Evolutionary conservation across 2,329 filamentous ascomycete species (phyloP).

Genomic region (Epichloe hybrida): DNA sequence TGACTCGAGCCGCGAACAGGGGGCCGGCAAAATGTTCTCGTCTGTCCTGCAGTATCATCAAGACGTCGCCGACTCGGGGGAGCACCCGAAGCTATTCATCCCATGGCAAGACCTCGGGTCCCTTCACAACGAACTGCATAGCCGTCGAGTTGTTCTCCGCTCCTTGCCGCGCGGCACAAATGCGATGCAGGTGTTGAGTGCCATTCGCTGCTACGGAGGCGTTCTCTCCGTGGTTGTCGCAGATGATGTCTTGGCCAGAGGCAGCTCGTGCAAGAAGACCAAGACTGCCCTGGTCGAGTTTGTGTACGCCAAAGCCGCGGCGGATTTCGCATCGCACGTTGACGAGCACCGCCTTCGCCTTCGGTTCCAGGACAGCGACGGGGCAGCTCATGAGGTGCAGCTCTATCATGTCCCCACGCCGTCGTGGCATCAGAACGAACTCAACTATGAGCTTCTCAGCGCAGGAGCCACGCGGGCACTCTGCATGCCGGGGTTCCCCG

Average conservation of each 20-base stretch:
- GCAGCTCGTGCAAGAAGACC: background rate
- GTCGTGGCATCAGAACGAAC: background rate
- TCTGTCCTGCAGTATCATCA: conserved; percentile 3
- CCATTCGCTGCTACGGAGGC: conserved; percentile 8
- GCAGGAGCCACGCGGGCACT: conserved; percentile 7
- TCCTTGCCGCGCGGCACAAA: conserved; percentile 9
- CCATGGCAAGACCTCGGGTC: background rate
- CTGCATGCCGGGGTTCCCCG: conserved; percentile 9
- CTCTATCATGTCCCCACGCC: conserved; percentile 7
- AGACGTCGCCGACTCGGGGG: background rate
- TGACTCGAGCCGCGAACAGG: background rate
- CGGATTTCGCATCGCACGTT: background rate
- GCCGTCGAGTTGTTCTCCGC: conserved; percentile 12
- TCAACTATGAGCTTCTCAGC: background rate
- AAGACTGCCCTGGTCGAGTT: conserved; percentile 13
- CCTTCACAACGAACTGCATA: background rate
- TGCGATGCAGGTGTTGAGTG: conserved; percentile 9
- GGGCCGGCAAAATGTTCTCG: no score
- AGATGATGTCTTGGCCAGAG: background rate
- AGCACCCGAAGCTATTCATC: conserved; percentile 1
- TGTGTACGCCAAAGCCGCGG: background rate
- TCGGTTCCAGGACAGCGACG: background rate
- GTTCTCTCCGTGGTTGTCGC: conserved; percentile 6
- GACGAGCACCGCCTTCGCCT: background rate
- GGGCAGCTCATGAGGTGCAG: background rate